Base-by-base conservation (phyloP, 768 basidiomycete species). In the Boletus rubescentipes region DNA sequence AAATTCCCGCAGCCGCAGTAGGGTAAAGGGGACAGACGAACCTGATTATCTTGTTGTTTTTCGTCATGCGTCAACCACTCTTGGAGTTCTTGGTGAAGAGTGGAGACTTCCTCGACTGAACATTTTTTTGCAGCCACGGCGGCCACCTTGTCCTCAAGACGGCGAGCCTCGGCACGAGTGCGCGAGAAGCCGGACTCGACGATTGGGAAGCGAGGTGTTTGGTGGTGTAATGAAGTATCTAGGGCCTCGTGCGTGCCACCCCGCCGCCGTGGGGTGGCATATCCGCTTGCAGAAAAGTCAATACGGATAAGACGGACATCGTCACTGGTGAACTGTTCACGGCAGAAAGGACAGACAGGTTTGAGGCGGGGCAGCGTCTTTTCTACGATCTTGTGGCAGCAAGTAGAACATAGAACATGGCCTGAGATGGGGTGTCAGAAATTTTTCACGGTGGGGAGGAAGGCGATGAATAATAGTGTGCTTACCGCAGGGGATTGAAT, bases 301-400 rank as follows among this genome's bases (percentile, higher is more conserved):
- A 89, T 83, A 57, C 89, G 89, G 70, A 92, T 86, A 66, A 89
- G 73, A 66, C 90, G 89, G 64, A 86, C 75, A 61, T 77, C 74
- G 69, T 87, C 83, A 67, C 72, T 70, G 54, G 81, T 77, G 71
- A 91, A 92, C 14, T 76, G 72, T 73, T 89, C 87, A 66, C 90
- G 86, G 73, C 90, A 92, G 76, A 91, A 91, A 61, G 90, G 90
- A 76, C 90, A 92, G 72, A 74, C 81, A 53, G 90, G 88, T n/a
- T 79, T 63, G 61, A 82, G 79, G 60, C 87, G 81, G 26, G 85
- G 74, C 35, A 85, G 71, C 41, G 87, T 87, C 79, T 91, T 91
- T 77, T 91, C 86, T 70, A 86, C 80, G 64, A 92, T 91, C 71
- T 79, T 85, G 67, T 80, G 83, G 79, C 87, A 86, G 76, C 90